A percentile compares a stretch with the other conserved stretches of the same genome.
Evolutionary conservation across 2,329 filamentous ascomycete genomes (phyloP).

Genomic region (Ophiostoma triangulosporum): DNA sequence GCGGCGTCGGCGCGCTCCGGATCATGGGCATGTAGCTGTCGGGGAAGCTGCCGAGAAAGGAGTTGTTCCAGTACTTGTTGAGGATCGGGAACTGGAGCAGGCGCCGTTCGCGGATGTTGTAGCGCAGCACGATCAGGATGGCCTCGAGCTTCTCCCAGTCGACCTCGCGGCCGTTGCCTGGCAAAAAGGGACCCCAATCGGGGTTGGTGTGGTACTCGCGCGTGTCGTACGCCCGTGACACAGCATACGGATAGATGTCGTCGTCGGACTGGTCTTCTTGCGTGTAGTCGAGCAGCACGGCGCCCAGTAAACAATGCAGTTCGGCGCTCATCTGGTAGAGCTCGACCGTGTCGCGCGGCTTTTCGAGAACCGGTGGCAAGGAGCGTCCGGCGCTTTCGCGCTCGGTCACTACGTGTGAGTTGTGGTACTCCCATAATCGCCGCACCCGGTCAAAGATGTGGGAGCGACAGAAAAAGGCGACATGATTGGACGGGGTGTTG

Average conservation of each 20-base stretch:
- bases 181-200: conserved; percentile 58
- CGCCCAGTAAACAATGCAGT: conserved; percentile 55
- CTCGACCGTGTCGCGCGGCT: conserved; percentile 21
- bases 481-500: conserved; percentile 33
- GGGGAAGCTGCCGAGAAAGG: conserved; percentile 43
- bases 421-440: neutral
- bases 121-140: conserved; percentile 49
- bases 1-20: neutral
- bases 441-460: conserved; percentile 41
- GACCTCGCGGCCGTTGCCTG: conserved; percentile 39
- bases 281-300: conserved; percentile 32
- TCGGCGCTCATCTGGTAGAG: conserved; percentile 52
- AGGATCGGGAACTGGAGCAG: conserved; percentile 32
- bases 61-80: conserved; percentile 33
- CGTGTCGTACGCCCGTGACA: conserved; percentile 60
- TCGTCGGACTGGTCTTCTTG: conserved; percentile 21
- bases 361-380: no score
- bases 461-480: conserved; percentile 50
- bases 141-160: conserved; percentile 76
- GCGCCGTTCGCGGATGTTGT: conserved; percentile 42
- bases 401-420: no score
- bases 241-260: conserved; percentile 45
- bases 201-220: conserved; percentile 49
- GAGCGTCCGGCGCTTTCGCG: neutral
- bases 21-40: conserved; percentile 30